Base-by-base conservation (phyloP, 352 stramenopile genomes). In the Phytophthora kernoviae region DNA sequence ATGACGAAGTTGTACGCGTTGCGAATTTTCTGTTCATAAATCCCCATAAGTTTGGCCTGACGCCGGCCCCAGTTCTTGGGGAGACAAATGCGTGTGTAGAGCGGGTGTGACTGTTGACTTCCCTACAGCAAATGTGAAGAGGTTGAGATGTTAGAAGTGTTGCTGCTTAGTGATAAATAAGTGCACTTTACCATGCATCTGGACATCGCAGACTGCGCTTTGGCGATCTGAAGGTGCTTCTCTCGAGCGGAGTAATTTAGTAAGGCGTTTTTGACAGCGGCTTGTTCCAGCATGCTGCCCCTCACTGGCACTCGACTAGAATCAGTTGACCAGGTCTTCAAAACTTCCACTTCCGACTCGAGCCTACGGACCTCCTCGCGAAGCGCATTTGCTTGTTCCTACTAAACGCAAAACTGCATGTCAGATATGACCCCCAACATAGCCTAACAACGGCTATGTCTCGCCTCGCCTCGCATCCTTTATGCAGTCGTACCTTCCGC, bases 81-180 rank as follows among this genome's bases (percentile, higher is more conserved):
- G 2, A 69, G 54, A 27, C 48, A 60, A 36, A 69, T 60, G 26
- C 32, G 48, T 37, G 54, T 59, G 61, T 69, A 69, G 10, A 69
- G 54, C 5, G 61, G 61, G 14, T 63, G 37, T 4, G 47, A 41
- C 30, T 69, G 36, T 18, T 68, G 58, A 2, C 24, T 24, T 27
- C 51, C 26, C 58, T 62, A 18, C 18, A 49, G 14, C 18, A 40
- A 41, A 56, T 20, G 24, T 30, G 24, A 7, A 30, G 24, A 7
- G 24, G 3, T 30, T 30, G 3, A 30, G 24, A 3, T 30, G n/a
- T n/a, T n/a, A n/a, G n/a, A n/a, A n/a, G n/a, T n/a, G n/a, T n/a
- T n/a, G n/a, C n/a, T n/a, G n/a, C n/a, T n/a, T n/a, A n/a, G n/a
- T n/a, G n/a, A n/a, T n/a, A n/a, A n/a, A n/a, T n/a, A n/a, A n/a